Evolutionary conservation across 768 basidiomycete species (phyloP), one percentile per base, ranked within the genome.

Genomic region (Tephrocybe sp.): DNA sequence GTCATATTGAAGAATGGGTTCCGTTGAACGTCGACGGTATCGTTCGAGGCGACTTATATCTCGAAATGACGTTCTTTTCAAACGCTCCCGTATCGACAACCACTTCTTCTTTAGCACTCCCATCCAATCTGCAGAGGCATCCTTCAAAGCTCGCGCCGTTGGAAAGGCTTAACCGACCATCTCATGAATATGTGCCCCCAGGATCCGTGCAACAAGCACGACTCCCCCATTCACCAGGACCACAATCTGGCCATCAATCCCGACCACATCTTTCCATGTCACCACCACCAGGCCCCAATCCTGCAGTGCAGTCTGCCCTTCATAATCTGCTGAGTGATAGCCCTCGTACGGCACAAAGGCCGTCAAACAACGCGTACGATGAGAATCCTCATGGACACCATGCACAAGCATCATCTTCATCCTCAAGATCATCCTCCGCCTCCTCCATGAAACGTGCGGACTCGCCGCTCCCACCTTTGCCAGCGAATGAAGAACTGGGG

Each of bases 1-100:
- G 24, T 32, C 28, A 31, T 47, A 12, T 4, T 51, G 28, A 47
- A 69, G 68, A 73, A 38, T 73, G 71, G 71, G 64, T 75, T 2
- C 54, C 59, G 27, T 56, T 72, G 15, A 60, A 65, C 27, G 52
- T 68, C 30, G 59, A 67, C 39, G 84, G 82, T 2, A 78, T 82
- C 7, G 74, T 82, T 44, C 83, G 89, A 19, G 95, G 95, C 5
- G 91, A 97, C 46, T 56, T 96, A 9, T 97, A 90, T 63, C 76
- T 97, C 13, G 95, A 98, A 66, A 87, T 97, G 83, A 98, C 95
- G 1, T 98, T 84, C 72, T 98, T 83, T 67, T 80, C 92, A 3
- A 83, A 86, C 47, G 79, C 75, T 3, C 82, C 84, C 7, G 72
- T 77, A n/a, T 68, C 83, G 57, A 47, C 64, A 16, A 49, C n/a